Conservation (phyloP, 352 stramenopile species). For the Pythium monospermum region DNA sequence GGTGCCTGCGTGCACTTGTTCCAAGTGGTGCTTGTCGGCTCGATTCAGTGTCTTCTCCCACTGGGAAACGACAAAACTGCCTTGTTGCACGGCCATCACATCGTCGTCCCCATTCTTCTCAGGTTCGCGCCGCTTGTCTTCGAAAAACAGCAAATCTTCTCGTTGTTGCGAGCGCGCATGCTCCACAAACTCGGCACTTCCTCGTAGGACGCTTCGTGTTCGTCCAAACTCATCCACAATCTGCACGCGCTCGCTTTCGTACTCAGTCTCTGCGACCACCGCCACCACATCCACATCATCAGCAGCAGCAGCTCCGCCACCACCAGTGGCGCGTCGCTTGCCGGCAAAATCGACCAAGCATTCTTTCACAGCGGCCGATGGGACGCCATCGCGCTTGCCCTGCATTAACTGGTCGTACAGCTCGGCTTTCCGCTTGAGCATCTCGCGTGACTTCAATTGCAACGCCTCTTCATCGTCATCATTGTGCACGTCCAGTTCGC, state of each 20-base stretch:
- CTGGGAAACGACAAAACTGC: slow-evolving; percentile 75
- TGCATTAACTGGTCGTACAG: slow-evolving; percentile 71
- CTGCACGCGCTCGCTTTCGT: slow-evolving; percentile 20
- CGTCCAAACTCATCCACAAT: slow-evolving; percentile 66
- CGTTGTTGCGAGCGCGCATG: slow-evolving; percentile 16
- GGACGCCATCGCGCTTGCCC: slow-evolving; percentile 17
- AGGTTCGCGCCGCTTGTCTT: slow-evolving; percentile 9
- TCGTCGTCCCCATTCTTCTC: not conserved
- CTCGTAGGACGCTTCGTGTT: slow-evolving; percentile 30
- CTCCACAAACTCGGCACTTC: slow-evolving; percentile 30
- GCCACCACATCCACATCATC: not conserved
- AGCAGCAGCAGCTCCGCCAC: slow-evolving; percentile 12
- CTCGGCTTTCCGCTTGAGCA: slow-evolving; percentile 63
- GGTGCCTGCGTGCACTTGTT: slow-evolving; percentile 55
- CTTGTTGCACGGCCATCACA: not conserved
- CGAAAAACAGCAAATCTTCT: slow-evolving; percentile 12
- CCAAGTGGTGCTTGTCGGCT: slow-evolving; percentile 55
- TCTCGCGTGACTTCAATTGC: slow-evolving; percentile 47
- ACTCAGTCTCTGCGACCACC: not conserved
- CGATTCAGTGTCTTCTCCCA: slow-evolving; percentile 73
- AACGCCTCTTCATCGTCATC: slow-evolving; percentile 63
- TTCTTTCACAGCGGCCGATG: slow-evolving; percentile 26
- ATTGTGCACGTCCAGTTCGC: slow-evolving; percentile 36
- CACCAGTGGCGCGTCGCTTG: slow-evolving; percentile 31
- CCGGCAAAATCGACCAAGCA: slow-evolving; percentile 68